Evolutionary conservation across 192 early-diverging fungal genomes (phyloP).

Genomic region (Radiomyces spectabilis): DNA sequence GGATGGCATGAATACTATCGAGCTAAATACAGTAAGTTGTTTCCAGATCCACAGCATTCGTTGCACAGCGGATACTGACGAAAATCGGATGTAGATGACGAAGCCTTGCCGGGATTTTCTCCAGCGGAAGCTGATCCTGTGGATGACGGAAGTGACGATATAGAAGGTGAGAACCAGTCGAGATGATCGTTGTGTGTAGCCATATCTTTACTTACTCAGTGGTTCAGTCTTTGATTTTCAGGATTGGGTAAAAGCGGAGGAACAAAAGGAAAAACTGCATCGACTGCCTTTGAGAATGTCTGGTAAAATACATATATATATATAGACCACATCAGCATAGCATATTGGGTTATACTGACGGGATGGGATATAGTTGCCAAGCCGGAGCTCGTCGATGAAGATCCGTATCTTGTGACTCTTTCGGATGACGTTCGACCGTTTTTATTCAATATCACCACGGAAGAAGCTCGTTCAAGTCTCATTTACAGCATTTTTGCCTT

Average conservation of each 20-base stretch:
- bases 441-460: conserved; percentile 33
- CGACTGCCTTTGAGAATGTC: conserved; percentile 5
- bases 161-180: too few species aligned
- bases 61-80: too few species aligned
- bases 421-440: conserved; percentile 45
- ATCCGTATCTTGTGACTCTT: conserved; percentile 42
- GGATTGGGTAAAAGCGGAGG: conserved; percentile 28
- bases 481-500: conserved; percentile 43
- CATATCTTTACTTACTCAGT: too few species aligned
- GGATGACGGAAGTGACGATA: too few species aligned
- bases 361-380: conserved; percentile 25
- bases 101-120: too few species aligned
- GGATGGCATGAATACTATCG: conserved; percentile 33
- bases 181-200: too few species aligned
- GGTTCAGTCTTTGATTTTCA: too few species aligned
- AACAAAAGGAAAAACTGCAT: conserved; percentile 10
- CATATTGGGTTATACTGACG: too few species aligned
- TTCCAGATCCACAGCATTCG: too few species aligned
- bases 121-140: too few species aligned
- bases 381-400: conserved; percentile 32
- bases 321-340: too few species aligned
- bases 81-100: too few species aligned
- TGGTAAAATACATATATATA: not conserved
- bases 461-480: conserved; percentile 29
- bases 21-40: conserved; percentile 26